Percentiles rank a stretch among this genome's conserved stretches.
These are phyloP conservation scores for Debaryomyces sp. DNA, from an alignment of 1,139 yeast species.

Conservation along the genomic window DNA sequence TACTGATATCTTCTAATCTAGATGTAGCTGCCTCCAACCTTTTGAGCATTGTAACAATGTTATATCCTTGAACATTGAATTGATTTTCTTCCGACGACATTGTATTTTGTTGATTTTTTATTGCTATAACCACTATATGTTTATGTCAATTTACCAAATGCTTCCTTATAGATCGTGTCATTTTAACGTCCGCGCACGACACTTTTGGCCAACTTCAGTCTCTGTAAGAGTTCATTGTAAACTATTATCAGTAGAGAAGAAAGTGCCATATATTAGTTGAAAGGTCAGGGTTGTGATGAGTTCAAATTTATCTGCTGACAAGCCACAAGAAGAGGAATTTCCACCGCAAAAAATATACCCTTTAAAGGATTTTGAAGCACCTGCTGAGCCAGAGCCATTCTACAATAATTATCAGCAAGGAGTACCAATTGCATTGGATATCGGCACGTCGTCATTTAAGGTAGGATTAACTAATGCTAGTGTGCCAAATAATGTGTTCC, in stretches of 20 bases:
- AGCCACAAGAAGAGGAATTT: constrained; percentile 26
- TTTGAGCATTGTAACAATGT: constrained; percentile 77
- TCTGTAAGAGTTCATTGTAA: not conserved
- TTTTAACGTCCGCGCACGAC: constrained; percentile 2
- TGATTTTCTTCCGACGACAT: constrained; percentile 54
- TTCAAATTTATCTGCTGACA: constrained; percentile 15
- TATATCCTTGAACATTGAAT: constrained; percentile 75
- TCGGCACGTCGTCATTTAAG: constrained; percentile 72
- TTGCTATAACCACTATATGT: not conserved
- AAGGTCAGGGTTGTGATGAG: constrained; percentile 6
- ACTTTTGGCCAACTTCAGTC: not conserved
- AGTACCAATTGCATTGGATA: constrained; percentile 79
- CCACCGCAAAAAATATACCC: constrained; percentile 57
- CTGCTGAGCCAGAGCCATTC: constrained; percentile 51
- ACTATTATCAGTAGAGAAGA: not conserved
- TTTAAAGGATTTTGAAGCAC: constrained; percentile 48
- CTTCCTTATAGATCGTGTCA: not conserved
- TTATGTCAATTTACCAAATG: not conserved
- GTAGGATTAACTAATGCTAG: constrained; percentile 64
- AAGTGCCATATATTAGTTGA: not conserved
- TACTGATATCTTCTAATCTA: constrained; percentile 84
- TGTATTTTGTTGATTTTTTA: not conserved
- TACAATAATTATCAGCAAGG: constrained; percentile 52
- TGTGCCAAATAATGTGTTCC: constrained; percentile 67
- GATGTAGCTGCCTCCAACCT: constrained; percentile 93